phyloP scores from a whole-genome alignment of 2,329 filamentous ascomycete species.

The Calonectria honghensis region DNA sequence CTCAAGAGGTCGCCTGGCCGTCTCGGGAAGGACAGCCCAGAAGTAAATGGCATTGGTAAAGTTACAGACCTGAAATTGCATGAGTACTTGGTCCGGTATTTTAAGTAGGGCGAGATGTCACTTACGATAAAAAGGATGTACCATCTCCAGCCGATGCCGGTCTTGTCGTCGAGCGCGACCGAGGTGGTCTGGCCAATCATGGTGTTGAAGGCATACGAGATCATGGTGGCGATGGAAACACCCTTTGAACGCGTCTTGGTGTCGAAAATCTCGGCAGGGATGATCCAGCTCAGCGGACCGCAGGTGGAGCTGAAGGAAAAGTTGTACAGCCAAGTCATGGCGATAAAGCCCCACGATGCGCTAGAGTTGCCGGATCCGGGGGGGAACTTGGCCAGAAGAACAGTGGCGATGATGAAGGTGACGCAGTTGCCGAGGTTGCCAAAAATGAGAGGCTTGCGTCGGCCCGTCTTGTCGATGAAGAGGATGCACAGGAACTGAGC shows the following conservation, averaged over 20 bases:
- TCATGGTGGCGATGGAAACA: slow-evolving; percentile 84
- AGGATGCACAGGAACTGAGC: slow-evolving; percentile 82
- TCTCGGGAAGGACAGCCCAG: slow-evolving; percentile 81
- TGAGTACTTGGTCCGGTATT: neutral
- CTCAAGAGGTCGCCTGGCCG: slow-evolving; percentile 77
- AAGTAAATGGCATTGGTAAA: slow-evolving; percentile 71
- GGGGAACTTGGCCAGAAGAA: slow-evolving; percentile 75
- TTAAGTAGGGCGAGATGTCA: neutral
- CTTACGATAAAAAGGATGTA: slow-evolving; percentile 67
- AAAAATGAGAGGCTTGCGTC: slow-evolving; percentile 82
- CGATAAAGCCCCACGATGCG: slow-evolving; percentile 84
- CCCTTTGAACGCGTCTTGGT: slow-evolving; percentile 84
- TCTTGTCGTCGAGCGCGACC: slow-evolving; percentile 66
- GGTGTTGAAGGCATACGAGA: slow-evolving; percentile 84
- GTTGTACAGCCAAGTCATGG: slow-evolving; percentile 86
- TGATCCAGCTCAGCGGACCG: slow-evolving; percentile 78
- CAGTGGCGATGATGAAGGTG: slow-evolving; percentile 81
- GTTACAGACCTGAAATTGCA: slow-evolving; percentile 71
- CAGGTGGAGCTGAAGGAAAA: slow-evolving; percentile 84
- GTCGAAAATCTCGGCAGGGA: slow-evolving; percentile 85
- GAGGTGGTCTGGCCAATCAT: slow-evolving; percentile 81
- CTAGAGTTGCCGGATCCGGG: slow-evolving; percentile 62
- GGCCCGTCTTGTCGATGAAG: slow-evolving; percentile 81
- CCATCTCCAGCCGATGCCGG: slow-evolving; percentile 67
- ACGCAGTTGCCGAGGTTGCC: slow-evolving; percentile 83